Evolutionary conservation across 2,329 filamentous ascomycete genomes (phyloP), one percentile per base, ranked within the genome.

Genomic region (Sclerotinia nivalis): DNA sequence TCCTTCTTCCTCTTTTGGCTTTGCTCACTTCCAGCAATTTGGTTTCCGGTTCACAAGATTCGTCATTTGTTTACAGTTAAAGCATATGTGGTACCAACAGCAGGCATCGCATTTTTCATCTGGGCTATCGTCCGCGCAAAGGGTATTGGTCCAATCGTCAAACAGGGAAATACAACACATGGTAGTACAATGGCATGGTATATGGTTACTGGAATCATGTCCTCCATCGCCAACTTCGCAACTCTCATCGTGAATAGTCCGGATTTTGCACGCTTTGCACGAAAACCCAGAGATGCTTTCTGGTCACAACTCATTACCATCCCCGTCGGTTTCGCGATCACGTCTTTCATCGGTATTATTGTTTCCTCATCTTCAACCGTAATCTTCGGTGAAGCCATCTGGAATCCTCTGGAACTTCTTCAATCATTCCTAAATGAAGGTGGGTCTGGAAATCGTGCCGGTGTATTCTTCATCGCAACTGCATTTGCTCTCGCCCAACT

Each of bases 11-110:
- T 97, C 69, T 97, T 97, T 80, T 97, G 93, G 92, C 78, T 93
- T 2, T 83, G 86, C 72, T 94, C 91, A 1, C 83, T 97, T 1
- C 93, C 93, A 0, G 93, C 93, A 28, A 90, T 97, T 71, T 97
- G 91, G 89, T 94, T 96, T 74, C 93, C 93, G 0, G 93, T 97
- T 1, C 92, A 97, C 80, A 88, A 95, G 81, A 89, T 97, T 76
- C 89, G 93, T 59, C 93, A 97, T 79, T 83, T 97, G 5, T 97
- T 97, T 81, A 97, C 93, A 0, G 91, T 93, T 77, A 97, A 97
- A 82, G 89, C 94, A 0, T 91, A 89, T 77, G 87, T 96, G 71
- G 93, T 96, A 0, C 94, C 94, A 0, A 85, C 86, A 50, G 93
- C 93, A n/a, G 93, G 91, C 65, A 84, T 97, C 64, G 88, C 91